Evolutionary conservation across 2,329 filamentous ascomycete genomes (phyloP).

Genomic region (Didymosphaeria variabile): DNA sequence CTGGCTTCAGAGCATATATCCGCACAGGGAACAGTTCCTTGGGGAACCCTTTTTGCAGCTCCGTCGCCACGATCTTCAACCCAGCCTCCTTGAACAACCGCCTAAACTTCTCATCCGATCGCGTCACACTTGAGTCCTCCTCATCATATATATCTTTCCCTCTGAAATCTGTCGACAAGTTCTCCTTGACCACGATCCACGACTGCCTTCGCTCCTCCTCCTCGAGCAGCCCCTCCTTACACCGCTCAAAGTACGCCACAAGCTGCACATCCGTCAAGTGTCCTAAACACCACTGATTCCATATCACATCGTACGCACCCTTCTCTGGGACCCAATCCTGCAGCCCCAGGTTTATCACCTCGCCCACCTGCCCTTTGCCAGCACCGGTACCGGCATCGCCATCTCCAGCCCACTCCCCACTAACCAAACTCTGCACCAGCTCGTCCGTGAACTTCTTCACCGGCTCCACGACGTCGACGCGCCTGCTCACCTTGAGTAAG

Average conservation of each 20-base stretch:
- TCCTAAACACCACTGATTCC: slow-evolving; percentile 90
- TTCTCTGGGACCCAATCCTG: slow-evolving; percentile 70
- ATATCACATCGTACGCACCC: slow-evolving; percentile 78
- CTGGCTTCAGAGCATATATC: slow-evolving; percentile 78
- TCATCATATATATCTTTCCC: slow-evolving; percentile 77
- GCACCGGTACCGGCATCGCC: slow-evolving; percentile 25
- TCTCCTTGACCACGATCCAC: slow-evolving; percentile 82
- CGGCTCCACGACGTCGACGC: slow-evolving; percentile 86
- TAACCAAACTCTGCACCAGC: slow-evolving; percentile 52
- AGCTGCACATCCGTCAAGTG: slow-evolving; percentile 81
- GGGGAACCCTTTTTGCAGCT: slow-evolving; percentile 68
- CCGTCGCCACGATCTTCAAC: slow-evolving; percentile 62
- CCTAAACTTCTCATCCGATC: slow-evolving; percentile 76
- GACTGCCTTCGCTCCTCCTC: slow-evolving; percentile 45
- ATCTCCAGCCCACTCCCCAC: slow-evolving; percentile 33
- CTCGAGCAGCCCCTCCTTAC: slow-evolving; percentile 59
- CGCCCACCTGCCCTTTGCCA: slow-evolving; percentile 61
- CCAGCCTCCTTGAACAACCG: slow-evolving; percentile 74
- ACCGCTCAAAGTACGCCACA: slow-evolving; percentile 70
- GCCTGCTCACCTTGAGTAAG: slow-evolving; percentile 72
- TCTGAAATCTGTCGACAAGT: slow-evolving; percentile 65
- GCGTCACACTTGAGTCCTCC: slow-evolving; percentile 78
- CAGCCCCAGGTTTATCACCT: slow-evolving; percentile 76
- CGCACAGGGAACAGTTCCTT: slow-evolving; percentile 75
- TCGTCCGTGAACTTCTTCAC: slow-evolving; percentile 79